Base-by-base conservation (phyloP, 1,284 basidiomycete species). In the Testicularia cyperi region DNA sequence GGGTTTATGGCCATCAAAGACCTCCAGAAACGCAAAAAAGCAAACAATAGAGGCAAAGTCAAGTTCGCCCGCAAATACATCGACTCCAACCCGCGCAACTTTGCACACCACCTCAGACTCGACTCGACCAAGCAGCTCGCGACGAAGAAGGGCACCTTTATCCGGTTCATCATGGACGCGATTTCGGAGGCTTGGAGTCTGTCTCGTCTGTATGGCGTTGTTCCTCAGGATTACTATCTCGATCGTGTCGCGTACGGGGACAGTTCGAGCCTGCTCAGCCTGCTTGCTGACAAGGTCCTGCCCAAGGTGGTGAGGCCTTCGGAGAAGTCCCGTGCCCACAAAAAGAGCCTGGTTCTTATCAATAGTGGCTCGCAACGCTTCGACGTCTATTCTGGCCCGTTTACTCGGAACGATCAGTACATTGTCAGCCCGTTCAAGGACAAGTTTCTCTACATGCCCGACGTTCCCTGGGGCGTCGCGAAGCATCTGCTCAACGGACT, bases 1-100 rank as follows among this genome's bases (percentile, higher is more conserved):
- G 60, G 56, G 19, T 64, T 62, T 42, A 51, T 61, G 49, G 38
- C 66, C 19, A 38, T 65, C 34, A 63, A 63, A 24, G 44, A 66
- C 25, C 47, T 64, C 2, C 42, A 54, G 23, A 60, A 44, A 18
- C 42, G 52, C 21, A 49, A 52, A 18, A 39, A 39, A 4, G 38
- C 49, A 3, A 47, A 61, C 13, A 57, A 68, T 14, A 61, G 67
- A n/a, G 44, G 48, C 13, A 53, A 48, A 13, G 69, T 80, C 20
- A 65, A 70, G 10, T 76, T 80, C 14, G 70, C 77, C 18, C 56
- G 80, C 14, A 60, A 78, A 6, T 81, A 81, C 66, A 69, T 81
- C 22, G 80, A 81, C 44, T 77, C 77, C 19, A 81, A 80, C 60
- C 74, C 77, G 4, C 63, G 74, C n/a, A 74, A 78, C 57, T 79